Evolutionary conservation across 805 yeast species (phyloP).

Genomic region (Starmerella vitae): DNA sequence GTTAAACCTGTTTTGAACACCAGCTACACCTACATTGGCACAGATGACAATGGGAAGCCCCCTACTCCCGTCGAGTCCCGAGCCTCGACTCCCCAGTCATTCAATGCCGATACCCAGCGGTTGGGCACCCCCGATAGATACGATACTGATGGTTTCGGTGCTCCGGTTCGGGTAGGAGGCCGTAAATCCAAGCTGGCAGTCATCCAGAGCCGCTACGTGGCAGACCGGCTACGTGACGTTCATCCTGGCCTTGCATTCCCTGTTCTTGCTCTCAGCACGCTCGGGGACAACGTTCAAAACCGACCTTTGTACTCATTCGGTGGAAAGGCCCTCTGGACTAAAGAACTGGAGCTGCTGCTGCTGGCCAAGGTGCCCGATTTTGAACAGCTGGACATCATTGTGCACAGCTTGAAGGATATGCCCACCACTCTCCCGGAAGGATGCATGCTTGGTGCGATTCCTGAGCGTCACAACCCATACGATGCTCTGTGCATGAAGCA

Average conservation of each 20-base stretch:
- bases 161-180: slow-evolving; percentile 49
- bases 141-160: slow-evolving; percentile 21
- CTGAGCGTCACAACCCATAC: slow-evolving; percentile 80
- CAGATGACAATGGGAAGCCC: neutral
- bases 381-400: slow-evolving; percentile 71
- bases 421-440: slow-evolving; percentile 86
- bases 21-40: neutral
- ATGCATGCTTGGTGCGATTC: slow-evolving; percentile 76
- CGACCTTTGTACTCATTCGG: slow-evolving; percentile 89
- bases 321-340: slow-evolving; percentile 93
- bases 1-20: too few species aligned
- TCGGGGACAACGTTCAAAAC: slow-evolving; percentile 79
- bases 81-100: slow-evolving; percentile 3
- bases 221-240: slow-evolving; percentile 39
- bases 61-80: slow-evolving; percentile 13
- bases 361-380: slow-evolving; percentile 45
- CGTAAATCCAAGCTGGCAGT: slow-evolving; percentile 81
- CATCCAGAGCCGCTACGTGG: slow-evolving; percentile 66
- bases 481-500: slow-evolving; percentile 74
- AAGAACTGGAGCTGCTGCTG: slow-evolving; percentile 73
- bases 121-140: slow-evolving; percentile 24
- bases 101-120: slow-evolving; percentile 1
- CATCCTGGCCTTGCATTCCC: slow-evolving; percentile 61
- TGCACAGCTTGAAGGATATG: slow-evolving; percentile 81
- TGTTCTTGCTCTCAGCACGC: slow-evolving; percentile 64